phyloP scores from a whole-genome alignment of 2,329 filamentous ascomycete genomes.

The Geosmithia putterillii region DNA sequence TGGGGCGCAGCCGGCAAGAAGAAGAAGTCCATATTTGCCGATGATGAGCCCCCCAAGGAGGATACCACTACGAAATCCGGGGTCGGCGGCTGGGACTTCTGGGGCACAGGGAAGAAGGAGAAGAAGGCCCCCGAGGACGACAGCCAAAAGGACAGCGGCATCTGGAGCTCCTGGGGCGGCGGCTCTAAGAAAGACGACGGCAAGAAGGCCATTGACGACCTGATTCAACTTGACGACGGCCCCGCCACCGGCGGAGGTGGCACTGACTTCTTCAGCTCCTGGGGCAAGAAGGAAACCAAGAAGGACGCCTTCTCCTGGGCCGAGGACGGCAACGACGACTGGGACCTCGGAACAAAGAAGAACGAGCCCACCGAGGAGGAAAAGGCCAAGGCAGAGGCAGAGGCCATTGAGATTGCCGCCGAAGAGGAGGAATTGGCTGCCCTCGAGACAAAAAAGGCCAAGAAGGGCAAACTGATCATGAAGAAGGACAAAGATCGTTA shows the following conservation, averaged over 20 bases:
- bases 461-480: constrained; percentile 10
- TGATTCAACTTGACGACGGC: constrained; percentile 21
- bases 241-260: constrained; percentile 16
- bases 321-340: constrained; percentile 1
- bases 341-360: constrained; percentile 23
- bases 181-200: constrained; percentile 18
- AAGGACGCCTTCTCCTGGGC: constrained; percentile 25
- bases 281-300: constrained; percentile 35
- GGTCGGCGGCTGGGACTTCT: constrained; percentile 8
- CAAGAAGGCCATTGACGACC: constrained; percentile 23
- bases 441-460: constrained; percentile 16
- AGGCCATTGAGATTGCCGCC: constrained; percentile 10
- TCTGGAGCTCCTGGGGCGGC: constrained; percentile 11
- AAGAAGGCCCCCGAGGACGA: constrained; percentile 11
- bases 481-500: constrained; percentile 16
- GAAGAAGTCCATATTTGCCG: constrained; percentile 7
- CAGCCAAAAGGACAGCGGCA: constrained; percentile 8
- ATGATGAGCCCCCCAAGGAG: constrained; percentile 5
- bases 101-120: constrained; percentile 7
- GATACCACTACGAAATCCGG: constrained; percentile 5
- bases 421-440: constrained; percentile 10
- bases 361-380: constrained; percentile 17
- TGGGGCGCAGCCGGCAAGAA: constrained; percentile 9
- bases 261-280: constrained; percentile 42
- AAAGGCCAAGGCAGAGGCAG: constrained; percentile 17